phyloP scores from a whole-genome alignment of 768 basidiomycete species.

The Boletus reticulatus region DNA sequence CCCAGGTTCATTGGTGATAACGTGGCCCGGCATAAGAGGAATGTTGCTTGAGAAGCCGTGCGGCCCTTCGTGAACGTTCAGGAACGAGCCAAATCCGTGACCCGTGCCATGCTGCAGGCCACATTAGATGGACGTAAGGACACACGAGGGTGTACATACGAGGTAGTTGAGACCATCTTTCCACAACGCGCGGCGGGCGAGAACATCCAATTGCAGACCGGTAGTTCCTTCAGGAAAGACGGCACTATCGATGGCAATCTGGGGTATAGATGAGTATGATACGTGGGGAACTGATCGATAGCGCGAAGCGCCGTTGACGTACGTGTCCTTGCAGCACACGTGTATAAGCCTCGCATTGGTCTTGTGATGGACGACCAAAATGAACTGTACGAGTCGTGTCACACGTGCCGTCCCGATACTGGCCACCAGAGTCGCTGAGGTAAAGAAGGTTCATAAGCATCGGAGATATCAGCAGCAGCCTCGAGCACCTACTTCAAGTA shows the following conservation, averaged over 20 bases:
- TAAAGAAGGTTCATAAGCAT: conserved; percentile 14
- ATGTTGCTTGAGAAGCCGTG: conserved; percentile 71
- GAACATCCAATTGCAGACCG: conserved; percentile 78
- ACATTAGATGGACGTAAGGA: conserved; percentile 14
- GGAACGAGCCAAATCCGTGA: conserved; percentile 85
- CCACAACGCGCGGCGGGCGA: conserved; percentile 89
- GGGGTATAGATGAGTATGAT: conserved; percentile 20
- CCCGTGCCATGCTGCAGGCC: conserved; percentile 78
- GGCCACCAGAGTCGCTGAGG: conserved; percentile 85
- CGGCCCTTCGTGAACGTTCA: conserved; percentile 84
- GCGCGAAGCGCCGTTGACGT: conserved; percentile 36
- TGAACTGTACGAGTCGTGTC: conserved; percentile 81
- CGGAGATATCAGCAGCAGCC: conserved; percentile 9
- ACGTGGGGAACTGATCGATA: conserved; percentile 13
- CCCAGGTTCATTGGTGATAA: conserved; percentile 93
- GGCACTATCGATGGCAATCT: conserved; percentile 90
- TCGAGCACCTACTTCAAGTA: conserved; percentile 76
- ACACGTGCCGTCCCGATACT: conserved; percentile 88
- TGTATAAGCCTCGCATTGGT: conserved; percentile 90
- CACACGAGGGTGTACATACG: conserved; percentile 40
- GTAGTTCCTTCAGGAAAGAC: conserved; percentile 91
- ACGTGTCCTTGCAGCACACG: conserved; percentile 96
- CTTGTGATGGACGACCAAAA: conserved; percentile 83
- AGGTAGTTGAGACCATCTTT: conserved; percentile 80
- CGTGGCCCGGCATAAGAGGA: conserved; percentile 79